Conservation (phyloP, 1,284 basidiomycete genomes). For the Malassezia arunalokei region DNA sequence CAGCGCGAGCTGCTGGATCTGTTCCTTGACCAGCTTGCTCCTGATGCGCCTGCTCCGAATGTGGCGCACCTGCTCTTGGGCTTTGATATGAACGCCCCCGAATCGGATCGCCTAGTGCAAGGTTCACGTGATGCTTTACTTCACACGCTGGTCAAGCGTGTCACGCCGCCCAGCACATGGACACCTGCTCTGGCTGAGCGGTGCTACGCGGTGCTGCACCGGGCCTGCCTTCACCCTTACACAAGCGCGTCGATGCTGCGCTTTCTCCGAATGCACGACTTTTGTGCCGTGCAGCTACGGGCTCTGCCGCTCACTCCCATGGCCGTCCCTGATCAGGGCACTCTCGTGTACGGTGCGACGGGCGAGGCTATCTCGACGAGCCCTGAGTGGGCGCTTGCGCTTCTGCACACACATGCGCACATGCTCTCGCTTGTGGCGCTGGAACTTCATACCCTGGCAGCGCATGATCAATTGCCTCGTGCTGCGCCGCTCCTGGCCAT, state of each 20-base stretch:
- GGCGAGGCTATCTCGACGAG: conserved; percentile 62
- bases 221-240: conserved; percentile 71
- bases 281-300: conserved; percentile 71
- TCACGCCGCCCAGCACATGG: conserved; percentile 49
- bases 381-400: conserved; percentile 61
- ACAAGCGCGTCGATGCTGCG: conserved; percentile 73
- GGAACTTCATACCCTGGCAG: conserved; percentile 74
- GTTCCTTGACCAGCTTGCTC: conserved; percentile 65
- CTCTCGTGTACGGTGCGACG: conserved; percentile 58
- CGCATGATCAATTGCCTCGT: conserved; percentile 51
- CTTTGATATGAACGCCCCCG: conserved; percentile 54
- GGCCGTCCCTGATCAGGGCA: conserved; percentile 49
- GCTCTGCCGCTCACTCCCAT: conserved; percentile 52
- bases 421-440: conserved; percentile 76
- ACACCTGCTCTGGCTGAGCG: conserved; percentile 69
- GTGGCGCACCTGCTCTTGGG: conserved; percentile 75
- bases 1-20: conserved; percentile 72
- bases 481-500: conserved; percentile 35
- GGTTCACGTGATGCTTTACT: conserved; percentile 3
- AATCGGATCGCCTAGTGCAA: conserved; percentile 5
- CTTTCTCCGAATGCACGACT: conserved; percentile 77
- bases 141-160: conserved; percentile 26
- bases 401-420: conserved; percentile 69
- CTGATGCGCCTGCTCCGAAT: conserved; percentile 61
- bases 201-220: conserved; percentile 68